Evolutionary conservation across 495 filamentous ascomycete species (phyloP).

Genomic region (Penicillium chermesinum): DNA sequence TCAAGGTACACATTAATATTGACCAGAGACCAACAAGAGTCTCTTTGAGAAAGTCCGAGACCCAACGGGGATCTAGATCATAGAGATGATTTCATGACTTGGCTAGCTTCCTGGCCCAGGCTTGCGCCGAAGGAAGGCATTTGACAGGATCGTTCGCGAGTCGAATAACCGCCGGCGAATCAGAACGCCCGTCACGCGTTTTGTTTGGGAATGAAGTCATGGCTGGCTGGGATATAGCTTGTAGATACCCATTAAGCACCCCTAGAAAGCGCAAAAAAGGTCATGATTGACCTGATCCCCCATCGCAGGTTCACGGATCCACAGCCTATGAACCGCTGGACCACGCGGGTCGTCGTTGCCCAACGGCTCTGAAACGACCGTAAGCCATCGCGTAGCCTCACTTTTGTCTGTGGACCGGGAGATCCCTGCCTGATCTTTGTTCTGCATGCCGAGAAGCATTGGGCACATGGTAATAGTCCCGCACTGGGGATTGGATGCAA

Average conservation of each 20-base stretch:
- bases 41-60: not conserved
- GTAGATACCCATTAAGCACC: not conserved
- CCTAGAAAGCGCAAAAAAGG: not conserved
- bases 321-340: not conserved
- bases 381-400: constrained; percentile 17
- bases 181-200: not conserved
- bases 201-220: not conserved
- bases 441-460: constrained; percentile 9
- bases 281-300: not conserved
- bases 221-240: not conserved
- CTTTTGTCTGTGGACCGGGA: constrained; percentile 7
- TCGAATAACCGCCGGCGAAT: not conserved
- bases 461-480: constrained; percentile 9
- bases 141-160: not conserved
- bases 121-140: no score
- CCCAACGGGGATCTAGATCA: not conserved
- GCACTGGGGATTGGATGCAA: not conserved
- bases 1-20: not conserved
- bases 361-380: constrained; percentile 13
- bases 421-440: constrained; percentile 17
- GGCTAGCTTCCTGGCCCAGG: no score
- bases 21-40: no score
- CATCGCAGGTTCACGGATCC: not conserved
- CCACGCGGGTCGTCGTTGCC: constrained; percentile 13
- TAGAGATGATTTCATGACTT: no score